These are phyloP conservation scores for Ceratobasidium sp. DNA, from an alignment of 1,284 basidiomycete species.

Conservation along the genomic window DNA sequence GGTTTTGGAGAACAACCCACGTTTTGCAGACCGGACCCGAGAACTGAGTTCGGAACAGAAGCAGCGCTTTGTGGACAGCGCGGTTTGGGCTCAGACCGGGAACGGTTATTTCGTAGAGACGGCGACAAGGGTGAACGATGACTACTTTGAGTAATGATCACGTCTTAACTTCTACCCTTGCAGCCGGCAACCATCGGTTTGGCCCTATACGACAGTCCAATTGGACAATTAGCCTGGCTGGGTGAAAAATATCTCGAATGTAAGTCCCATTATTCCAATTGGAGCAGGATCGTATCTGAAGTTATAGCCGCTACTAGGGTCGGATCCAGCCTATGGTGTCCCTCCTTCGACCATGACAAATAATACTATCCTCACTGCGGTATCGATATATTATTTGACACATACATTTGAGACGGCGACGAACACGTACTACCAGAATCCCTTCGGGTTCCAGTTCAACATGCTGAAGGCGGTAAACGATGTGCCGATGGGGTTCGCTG, in stretches of 20 bases:
- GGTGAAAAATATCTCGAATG: slow-evolving; percentile 45
- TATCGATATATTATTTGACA: slow-evolving; percentile 47
- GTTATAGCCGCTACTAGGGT: neutral
- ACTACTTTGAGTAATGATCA: neutral
- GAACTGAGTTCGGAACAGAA: slow-evolving; percentile 3
- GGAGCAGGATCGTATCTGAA: neutral
- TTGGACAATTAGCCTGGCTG: slow-evolving; percentile 46
- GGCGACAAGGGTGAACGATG: slow-evolving; percentile 34
- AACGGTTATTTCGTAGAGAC: slow-evolving; percentile 43
- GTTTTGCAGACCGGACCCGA: slow-evolving; percentile 11
- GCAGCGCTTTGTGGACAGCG: slow-evolving; percentile 3
- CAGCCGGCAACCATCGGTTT: slow-evolving; percentile 47
- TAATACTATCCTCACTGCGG: slow-evolving; percentile 43
- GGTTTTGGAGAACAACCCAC: neutral
- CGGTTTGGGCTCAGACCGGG: neutral
- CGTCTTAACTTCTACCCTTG: too few relatives aligned
- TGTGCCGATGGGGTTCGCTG: slow-evolving; percentile 41
- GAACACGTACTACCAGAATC: slow-evolving; percentile 44
- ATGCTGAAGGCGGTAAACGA: slow-evolving; percentile 25
- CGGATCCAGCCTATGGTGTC: slow-evolving; percentile 12
- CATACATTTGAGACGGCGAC: slow-evolving; percentile 41
- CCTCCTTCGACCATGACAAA: slow-evolving; percentile 5
- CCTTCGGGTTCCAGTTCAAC: slow-evolving; percentile 3
- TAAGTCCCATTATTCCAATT: neutral
- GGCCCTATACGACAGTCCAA: slow-evolving; percentile 44